phyloP scores from a whole-genome alignment of 306 rosid genomes.

The Prunus fruticosa region DNA sequence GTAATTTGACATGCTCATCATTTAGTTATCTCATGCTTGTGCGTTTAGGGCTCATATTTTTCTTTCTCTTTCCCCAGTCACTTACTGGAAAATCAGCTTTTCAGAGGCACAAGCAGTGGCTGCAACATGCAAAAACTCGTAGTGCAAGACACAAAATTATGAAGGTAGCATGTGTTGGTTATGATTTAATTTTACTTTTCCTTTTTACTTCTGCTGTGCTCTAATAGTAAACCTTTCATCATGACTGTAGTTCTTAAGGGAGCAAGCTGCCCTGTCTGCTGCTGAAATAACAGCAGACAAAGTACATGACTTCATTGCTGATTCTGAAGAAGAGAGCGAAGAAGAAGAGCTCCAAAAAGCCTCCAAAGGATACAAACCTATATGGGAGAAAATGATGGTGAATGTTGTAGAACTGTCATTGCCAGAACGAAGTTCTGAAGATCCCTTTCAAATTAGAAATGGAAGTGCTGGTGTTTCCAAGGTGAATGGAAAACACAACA shows the following conservation, averaged over 20 bases:
- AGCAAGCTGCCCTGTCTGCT: constrained; percentile 92
- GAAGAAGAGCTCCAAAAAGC: constrained; percentile 52
- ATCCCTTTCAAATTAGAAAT: constrained; percentile 38
- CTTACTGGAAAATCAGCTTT: constrained; percentile 97
- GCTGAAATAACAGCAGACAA: constrained; percentile 88
- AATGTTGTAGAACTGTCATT: constrained; percentile 54
- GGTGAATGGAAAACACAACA: constrained; percentile 86
- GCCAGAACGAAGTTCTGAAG: constrained; percentile 36
- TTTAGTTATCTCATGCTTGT: not conserved
- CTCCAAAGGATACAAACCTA: constrained; percentile 48
- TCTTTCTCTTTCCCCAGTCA: constrained; percentile 50
- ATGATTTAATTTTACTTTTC: constrained; percentile 5
- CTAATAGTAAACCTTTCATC: constrained; percentile 24
- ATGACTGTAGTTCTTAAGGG: constrained; percentile 76
- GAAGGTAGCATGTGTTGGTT: constrained; percentile 58
- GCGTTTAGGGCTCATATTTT: constrained; percentile 28
- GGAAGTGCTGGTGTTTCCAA: constrained; percentile 67
- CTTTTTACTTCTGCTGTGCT: constrained; percentile 9
- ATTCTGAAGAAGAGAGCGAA: constrained; percentile 74
- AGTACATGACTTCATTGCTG: constrained; percentile 61
- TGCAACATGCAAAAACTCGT: constrained; percentile 98
- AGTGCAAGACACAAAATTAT: constrained; percentile 98
- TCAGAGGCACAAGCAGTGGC: constrained; percentile 97
- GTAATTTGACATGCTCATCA: not conserved
- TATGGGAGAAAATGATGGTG: constrained; percentile 43